Conservation (phyloP, 768 basidiomycete genomes). For the Collybia sp. region DNA sequence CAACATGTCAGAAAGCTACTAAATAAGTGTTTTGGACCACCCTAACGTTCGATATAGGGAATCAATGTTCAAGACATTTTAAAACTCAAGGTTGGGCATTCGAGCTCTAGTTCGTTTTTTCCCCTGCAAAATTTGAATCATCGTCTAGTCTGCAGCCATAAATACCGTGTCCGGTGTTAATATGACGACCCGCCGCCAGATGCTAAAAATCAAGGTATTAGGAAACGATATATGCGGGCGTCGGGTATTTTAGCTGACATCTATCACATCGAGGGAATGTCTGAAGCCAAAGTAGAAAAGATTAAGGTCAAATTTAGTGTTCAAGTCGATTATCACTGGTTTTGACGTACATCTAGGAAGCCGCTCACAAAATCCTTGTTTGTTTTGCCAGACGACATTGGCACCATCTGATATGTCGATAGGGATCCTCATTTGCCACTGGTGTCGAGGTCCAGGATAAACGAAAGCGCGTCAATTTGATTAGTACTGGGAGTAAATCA, state of each 20-base stretch:
- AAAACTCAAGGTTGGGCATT: conserved; percentile 70
- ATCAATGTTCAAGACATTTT: conserved; percentile 94
- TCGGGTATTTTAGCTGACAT: conserved; percentile 2
- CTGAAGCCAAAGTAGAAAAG: conserved; percentile 97
- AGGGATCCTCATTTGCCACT: conserved; percentile 92
- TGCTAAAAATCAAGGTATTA: conserved; percentile 88
- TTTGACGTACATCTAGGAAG: conserved; percentile 55
- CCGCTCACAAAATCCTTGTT: conserved; percentile 83
- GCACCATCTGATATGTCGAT: neutral
- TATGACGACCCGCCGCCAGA: conserved; percentile 86
- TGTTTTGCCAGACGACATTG: conserved; percentile 8
- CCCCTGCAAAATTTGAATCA: conserved; percentile 2
- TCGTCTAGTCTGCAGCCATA: conserved; percentile 63
- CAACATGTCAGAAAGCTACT: conserved; percentile 51
- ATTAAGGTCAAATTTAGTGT: conserved; percentile 58
- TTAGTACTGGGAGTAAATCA: conserved; percentile 91
- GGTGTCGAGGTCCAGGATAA: conserved; percentile 89
- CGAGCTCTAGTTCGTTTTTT: too few species aligned
- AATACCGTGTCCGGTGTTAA: conserved; percentile 84
- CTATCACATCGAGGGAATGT: conserved; percentile 65
- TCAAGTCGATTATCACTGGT: neutral
- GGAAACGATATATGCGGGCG: conserved; percentile 12
- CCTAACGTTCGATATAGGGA: conserved; percentile 45
- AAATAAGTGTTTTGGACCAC: neutral
- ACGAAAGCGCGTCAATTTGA: conserved; percentile 70